These are phyloP conservation scores for Vanrija humicola DNA, from an alignment of 1,284 basidiomycete genomes.

Conservation along the genomic window DNA sequence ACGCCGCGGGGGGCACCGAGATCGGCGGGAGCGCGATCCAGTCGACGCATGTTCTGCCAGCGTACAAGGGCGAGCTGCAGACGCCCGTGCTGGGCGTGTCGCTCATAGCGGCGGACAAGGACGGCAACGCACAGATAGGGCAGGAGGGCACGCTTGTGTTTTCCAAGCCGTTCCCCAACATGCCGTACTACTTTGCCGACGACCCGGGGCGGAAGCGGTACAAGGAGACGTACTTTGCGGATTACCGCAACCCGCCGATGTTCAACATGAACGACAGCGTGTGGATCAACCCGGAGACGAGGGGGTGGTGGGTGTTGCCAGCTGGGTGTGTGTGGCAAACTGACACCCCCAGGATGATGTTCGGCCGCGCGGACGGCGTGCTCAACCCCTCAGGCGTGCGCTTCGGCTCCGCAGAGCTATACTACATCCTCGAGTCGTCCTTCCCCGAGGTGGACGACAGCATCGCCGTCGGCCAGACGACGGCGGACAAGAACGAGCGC, in stretches of 20 bases:
- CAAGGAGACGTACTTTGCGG: slow-evolving; percentile 40
- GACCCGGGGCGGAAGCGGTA: slow-evolving; percentile 34
- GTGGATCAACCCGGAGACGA: slow-evolving; percentile 16
- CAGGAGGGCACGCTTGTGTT: slow-evolving; percentile 38
- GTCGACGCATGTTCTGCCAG: slow-evolving; percentile 26
- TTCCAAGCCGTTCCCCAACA: slow-evolving; percentile 39
- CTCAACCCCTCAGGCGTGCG: slow-evolving; percentile 30
- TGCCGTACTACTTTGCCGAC: slow-evolving; percentile 31
- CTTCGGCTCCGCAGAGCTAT: slow-evolving; percentile 26
- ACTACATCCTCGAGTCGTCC: slow-evolving; percentile 26
- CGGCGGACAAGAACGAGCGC: slow-evolving; percentile 34
- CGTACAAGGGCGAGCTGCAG: slow-evolving; percentile 39
- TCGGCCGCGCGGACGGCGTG: slow-evolving; percentile 27
- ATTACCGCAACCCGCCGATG: slow-evolving; percentile 24
- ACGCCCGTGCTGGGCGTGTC: slow-evolving; percentile 36
- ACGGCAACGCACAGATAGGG: slow-evolving; percentile 12
- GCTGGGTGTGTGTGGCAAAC: too few species aligned
- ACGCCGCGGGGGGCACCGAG: slow-evolving; percentile 36
- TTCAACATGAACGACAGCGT: slow-evolving; percentile 24
- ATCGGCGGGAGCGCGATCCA: slow-evolving; percentile 36
- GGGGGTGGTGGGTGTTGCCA: slow-evolving; percentile 3
- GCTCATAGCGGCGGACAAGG: slow-evolving; percentile 21
- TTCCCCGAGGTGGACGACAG: slow-evolving; percentile 35
- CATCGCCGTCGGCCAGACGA: slow-evolving; percentile 35
- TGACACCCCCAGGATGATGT: slow-evolving; percentile 1